Evolutionary conservation across 345 rosid genomes (phyloP), one percentile per base, ranked within the genome.

Genomic region (Citrus reticulata): DNA sequence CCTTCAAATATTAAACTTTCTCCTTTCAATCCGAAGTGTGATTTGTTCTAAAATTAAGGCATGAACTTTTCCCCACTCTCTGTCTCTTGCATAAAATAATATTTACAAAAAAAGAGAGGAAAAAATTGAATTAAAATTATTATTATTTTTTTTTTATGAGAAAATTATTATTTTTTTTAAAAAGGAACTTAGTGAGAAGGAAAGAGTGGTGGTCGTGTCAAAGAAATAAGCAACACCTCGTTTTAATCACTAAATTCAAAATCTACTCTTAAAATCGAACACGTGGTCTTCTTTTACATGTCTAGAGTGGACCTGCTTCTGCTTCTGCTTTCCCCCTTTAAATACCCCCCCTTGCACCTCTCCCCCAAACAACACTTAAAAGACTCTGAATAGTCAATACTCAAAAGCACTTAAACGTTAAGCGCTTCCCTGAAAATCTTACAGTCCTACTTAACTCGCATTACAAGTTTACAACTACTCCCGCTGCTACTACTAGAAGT

Each of bases 261-360:
- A 6, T 22, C 42, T n/a, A 13, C 2, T 46, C 65, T 30, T 70
- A n/a, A 8, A 25, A 6, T 27, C 46, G 34, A 68, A 86, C 89
- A 86, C 87, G 87, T 83, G 83, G 82, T 80, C 73, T 24, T 55
- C 80, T 59, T 46, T 58, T 34, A 57, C 39, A 34, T 30, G 40
- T 37, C 37, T 0, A 20, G 0, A 16, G 51, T 72, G 84, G 70
- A 55, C 76, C 82, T 5, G 37, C 57, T 74, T 16, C 9, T 6
- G 63, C 55, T 51, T 73, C 63, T 7, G 37, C 46, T 40, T 65
- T 29, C 79, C 20, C 77, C 77, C 71, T 34, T 46, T 81, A 81
- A 75, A 81, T 81, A 84, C 37, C 37, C 61, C 19, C 37, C 46
- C 1, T 2, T 4, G 4, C 68, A 9, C 2, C 60, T 9, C 76